phyloP scores from a whole-genome alignment of 352 stramenopile species.

The Phytopythium sindhum region DNA sequence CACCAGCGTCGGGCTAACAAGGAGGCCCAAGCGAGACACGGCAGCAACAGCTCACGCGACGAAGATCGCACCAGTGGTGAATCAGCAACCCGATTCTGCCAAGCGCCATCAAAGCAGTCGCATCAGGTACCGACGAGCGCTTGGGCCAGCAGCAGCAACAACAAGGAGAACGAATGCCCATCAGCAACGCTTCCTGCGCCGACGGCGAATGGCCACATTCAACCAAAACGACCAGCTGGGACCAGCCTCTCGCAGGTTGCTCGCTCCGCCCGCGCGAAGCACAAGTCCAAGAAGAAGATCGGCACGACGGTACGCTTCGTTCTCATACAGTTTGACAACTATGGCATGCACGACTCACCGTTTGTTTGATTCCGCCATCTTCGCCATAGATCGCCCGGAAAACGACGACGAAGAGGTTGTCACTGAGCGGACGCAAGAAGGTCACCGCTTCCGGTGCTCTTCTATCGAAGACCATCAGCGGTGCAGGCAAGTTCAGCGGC shows the following conservation, averaged over 20 bases:
- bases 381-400: constrained; percentile 10
- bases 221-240: not conserved
- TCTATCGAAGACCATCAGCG: not conserved
- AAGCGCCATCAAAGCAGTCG: not conserved
- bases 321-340: not conserved
- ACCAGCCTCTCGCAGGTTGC: not conserved
- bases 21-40: not conserved
- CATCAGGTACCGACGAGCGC: not conserved
- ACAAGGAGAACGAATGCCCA: not conserved
- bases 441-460: not conserved
- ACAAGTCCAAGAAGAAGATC: not conserved
- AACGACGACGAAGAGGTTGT: constrained; percentile 15
- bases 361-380: not conserved
- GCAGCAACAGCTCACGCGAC: not conserved
- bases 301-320: not conserved
- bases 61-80: not conserved
- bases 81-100: not conserved
- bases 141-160: not conserved
- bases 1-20: not conserved
- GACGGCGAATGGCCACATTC: not conserved
- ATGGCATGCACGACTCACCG: not conserved
- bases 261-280: not conserved
- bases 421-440: constrained; percentile 5
- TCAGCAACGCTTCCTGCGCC: not conserved
- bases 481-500: not conserved